Base-by-base conservation (phyloP, 2,329 filamentous ascomycete species). In the Thelonectria rubi region DNA sequence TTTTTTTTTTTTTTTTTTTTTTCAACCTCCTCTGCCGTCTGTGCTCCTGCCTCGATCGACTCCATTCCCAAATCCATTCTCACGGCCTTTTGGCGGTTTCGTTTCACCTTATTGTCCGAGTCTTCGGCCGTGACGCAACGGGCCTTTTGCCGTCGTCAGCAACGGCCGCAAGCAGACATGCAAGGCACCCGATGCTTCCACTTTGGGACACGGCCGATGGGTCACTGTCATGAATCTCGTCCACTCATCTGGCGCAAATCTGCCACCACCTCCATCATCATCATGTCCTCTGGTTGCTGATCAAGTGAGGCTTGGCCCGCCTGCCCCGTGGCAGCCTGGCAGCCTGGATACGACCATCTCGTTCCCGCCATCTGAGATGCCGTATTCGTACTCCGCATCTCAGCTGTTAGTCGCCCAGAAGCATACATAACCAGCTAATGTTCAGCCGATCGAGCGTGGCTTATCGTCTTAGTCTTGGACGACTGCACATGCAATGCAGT, bases 131-230 rank as follows among this genome's bases (percentile, higher is more conserved):
- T 56, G 52, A 54, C 52, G 34, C 12, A 45, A 34, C 34, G 45
- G 11, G 21, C 24, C 37, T 26, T 24, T 34, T 53, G 54, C 59
- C 54, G 56, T 56, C 56, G 52, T 47, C 57, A 56, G 43, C 58
- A 39, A 53, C 47, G 39, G 47, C 58, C 52, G 54, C 40, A 42
- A 52, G n/a, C 52, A 56, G 17, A 61, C 21, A 58, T 61, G 57
- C 61, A 63, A 63, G 61, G 61, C 53, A 63, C 61, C 52, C 60
- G 59, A 58, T 26, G 43, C 55, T 58, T 54, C 55, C 49, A 54
- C 21, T 62, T 58, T 58, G 34, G 55, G 55, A 18, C 49, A 52
- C 18, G 37, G 17, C 58, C 45, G 54, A 26, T 24, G 37, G 43
- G 58, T 58, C 45, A 50, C 45, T 39, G 20, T 24, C 40, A 40